A percentile compares a stretch with the other conserved stretches of the same genome.
Conservation (phyloP, 1,284 basidiomycete genomes). For the Sporisorium graminicola region DNA sequence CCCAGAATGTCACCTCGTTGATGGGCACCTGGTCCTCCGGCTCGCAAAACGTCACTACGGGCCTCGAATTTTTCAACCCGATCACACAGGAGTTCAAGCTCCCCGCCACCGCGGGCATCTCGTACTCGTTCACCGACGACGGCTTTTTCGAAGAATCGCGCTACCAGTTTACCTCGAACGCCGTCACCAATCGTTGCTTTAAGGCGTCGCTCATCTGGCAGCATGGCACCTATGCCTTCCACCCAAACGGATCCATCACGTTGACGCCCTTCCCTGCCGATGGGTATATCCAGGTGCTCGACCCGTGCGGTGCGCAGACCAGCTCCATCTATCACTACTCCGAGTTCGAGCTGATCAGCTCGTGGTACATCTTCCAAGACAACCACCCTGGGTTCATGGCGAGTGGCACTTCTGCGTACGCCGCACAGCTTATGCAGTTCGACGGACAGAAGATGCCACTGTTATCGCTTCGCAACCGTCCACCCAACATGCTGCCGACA, state of each 20-base stretch:
- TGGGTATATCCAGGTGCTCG: conserved; percentile 61
- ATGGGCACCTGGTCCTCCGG: conserved; percentile 66
- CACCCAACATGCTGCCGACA: conserved; percentile 66
- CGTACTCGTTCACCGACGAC: conserved; percentile 66
- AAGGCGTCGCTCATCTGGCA: conserved; percentile 66
- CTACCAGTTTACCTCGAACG: conserved; percentile 59
- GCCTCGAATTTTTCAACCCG: conserved; percentile 67
- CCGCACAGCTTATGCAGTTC: conserved; percentile 48
- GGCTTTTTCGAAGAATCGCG: conserved; percentile 62
- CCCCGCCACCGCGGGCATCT: conserved; percentile 58
- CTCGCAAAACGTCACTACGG: conserved; percentile 61
- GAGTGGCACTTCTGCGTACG: conserved; percentile 39
- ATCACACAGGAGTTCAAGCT: conserved; percentile 61
- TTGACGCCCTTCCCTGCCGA: conserved; percentile 59
- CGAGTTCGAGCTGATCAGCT: conserved; percentile 57
- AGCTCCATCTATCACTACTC: conserved; percentile 52
- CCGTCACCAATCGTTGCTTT: conserved; percentile 61
- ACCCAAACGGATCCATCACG: conserved; percentile 59
- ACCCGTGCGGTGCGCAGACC: conserved; percentile 58
- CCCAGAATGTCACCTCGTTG: conserved; percentile 45
- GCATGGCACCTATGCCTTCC: conserved; percentile 63
- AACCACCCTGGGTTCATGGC: conserved; percentile 51
- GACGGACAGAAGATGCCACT: conserved; percentile 53
- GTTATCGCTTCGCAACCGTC: conserved; percentile 55
- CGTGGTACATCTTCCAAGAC: conserved; percentile 60